Evolutionary conservation across 1,284 basidiomycete genomes (phyloP), one percentile per base, ranked within the genome.

Genomic region (Apiotrichum brassicae): DNA sequence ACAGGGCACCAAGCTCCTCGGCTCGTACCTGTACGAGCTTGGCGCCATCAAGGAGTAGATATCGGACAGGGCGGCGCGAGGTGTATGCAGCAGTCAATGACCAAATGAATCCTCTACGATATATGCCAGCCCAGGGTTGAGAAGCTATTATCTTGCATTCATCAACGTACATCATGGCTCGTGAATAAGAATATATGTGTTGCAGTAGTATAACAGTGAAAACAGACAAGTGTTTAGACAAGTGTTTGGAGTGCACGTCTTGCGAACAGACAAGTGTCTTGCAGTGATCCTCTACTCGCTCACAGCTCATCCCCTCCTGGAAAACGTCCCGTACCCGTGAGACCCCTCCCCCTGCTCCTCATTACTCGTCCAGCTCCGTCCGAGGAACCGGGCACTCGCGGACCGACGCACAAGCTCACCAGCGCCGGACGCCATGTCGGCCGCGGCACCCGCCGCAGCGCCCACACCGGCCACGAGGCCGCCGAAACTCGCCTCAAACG

Each of bases 11-110:
- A 87, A 87, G 72, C 75, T 91, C 37, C 76, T 92, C 43, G 88
- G 87, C 37, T 80, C 83, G 23, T 92, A 92, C 75, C 75, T 92
- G 63, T 87, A 90, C 69, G 86, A 90, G 72, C 77, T 89, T 23
- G 84, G 80, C 45, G 74, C 70, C n/a, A 43, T 52, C 40, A 19
- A 20, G 18, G 54, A 58, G 53, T 37, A 51, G 13, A 53, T 53
- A 28, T 23, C 24, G 25, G 18, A 16, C 19, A 37, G 13, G 34
- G 28, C 28, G 28, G 28, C 28, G 28, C 7, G 33, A 34, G 14
- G 28, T 30, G 14, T 5, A 45, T 25, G 32, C 20, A 35, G 32
- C 30, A 42, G 40, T n/a, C n/a, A n/a, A n/a, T n/a, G n/a, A n/a
- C 28, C 8, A 14, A 30, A 30, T 30, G 28, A 30, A 30, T 30